Evolutionary conservation across 2,329 filamentous ascomycete species (phyloP), one percentile per base, ranked within the genome.

Genomic region (Botrytis squamosa): DNA sequence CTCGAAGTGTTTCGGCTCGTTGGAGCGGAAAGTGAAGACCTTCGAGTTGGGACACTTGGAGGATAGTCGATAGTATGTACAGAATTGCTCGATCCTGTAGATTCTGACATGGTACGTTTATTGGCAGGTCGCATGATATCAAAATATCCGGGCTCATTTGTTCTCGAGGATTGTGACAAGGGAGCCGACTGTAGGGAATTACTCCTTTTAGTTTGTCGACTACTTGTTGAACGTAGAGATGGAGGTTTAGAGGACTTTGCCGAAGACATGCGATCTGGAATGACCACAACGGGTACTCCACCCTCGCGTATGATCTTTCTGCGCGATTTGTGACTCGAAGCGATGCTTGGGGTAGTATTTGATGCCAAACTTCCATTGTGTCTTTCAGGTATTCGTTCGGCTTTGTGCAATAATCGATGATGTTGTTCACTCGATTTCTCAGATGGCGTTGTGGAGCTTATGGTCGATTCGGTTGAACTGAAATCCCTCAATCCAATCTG

Each of bases 181-280:
- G 85, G 84, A 16, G 83, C 84, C 14, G 88, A 88, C 40, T 82
- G 83, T 9, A 87, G 76, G 71, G 88, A 91, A 60, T 84, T 84
- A 71, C 86, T 88, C 74, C 85, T 82, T 77, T 84, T 87, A 3
- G 88, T 88, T 65, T 83, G 85, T 69, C 85, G 85, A 78, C 89
- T 91, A 75, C 87, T 90, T n/a, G 85, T 88, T 33, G 89, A 91
- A 88, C 88, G 85, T 25, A 90, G 81, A 3, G 89, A 90, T 6
- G 86, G 87, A 46, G 88, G 83, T 63, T 79, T 83, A 52, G 83
- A 84, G 12, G 86, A 85, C 74, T 85, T 86, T 18, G 85, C 81
- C 33, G 80, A 81, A 29, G 88, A 87, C 25, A 81, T 83, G 25
- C 89, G 87, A 72, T 88, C 86, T 10, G 89, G 89, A 69, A 91